A percentile compares a stretch with the other conserved stretches of the same genome.
Conservation (phyloP, 1,284 basidiomycete genomes). For the Sphagnurus paluster region DNA sequence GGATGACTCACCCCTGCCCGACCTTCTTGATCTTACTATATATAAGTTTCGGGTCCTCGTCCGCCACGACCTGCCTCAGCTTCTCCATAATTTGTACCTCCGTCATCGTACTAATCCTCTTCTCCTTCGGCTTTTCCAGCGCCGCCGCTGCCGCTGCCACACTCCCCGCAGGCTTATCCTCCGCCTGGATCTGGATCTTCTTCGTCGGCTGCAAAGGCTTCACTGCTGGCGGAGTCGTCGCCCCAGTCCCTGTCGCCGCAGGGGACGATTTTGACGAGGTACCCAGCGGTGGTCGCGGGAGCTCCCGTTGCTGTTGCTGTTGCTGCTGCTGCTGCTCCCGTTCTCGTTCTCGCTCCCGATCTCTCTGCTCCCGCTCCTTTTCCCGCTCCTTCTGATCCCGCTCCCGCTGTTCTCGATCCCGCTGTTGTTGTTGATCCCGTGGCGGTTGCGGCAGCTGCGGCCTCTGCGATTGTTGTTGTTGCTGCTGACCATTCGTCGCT, state of each 20-base stretch:
- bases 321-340: constrained; percentile 22
- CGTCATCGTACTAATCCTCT: constrained; percentile 94
- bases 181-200: constrained; percentile 46
- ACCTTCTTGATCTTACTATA: constrained; percentile 99
- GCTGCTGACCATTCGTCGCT: constrained; percentile 25
- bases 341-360: constrained; percentile 20
- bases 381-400: constrained; percentile 24
- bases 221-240: constrained; percentile 57
- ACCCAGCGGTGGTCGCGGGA: constrained; percentile 38
- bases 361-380: constrained; percentile 21
- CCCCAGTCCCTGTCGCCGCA: constrained; percentile 47
- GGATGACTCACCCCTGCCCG: constrained; percentile 85
- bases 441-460: constrained; percentile 26
- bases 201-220: constrained; percentile 71
- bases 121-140: constrained; percentile 72
- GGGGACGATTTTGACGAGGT: constrained; percentile 57
- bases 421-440: constrained; percentile 17
- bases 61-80: constrained; percentile 84
- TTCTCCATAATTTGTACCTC: constrained; percentile 99
- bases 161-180: constrained; percentile 46
- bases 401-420: constrained; percentile 19
- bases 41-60: constrained; percentile 84
- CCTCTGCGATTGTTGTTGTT: constrained; percentile 22
- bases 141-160: constrained; percentile 76
- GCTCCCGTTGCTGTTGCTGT: constrained; percentile 16